Conservation (phyloP, 805 yeast species). For the Jamesozyma hellenica region DNA sequence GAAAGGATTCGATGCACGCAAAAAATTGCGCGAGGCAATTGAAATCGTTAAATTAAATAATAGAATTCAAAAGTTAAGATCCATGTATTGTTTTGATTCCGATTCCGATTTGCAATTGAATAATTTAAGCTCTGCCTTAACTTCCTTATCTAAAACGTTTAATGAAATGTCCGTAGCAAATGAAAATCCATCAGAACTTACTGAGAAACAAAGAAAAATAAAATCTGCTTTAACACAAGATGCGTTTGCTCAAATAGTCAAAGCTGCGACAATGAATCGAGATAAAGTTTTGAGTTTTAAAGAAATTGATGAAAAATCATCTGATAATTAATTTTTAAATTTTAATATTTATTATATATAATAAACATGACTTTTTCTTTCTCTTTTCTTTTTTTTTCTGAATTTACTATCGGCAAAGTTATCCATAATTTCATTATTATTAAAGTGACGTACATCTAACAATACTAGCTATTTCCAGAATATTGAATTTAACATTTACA, state of each 20-base stretch:
- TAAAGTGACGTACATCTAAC: too few species aligned
- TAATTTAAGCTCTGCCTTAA: conserved; percentile 7
- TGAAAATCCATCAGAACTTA: not conserved
- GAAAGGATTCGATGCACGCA: conserved; percentile 74
- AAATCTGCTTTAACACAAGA: conserved; percentile 36
- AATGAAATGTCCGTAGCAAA: conserved; percentile 5
- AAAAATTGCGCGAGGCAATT: conserved; percentile 74
- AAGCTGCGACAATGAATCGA: conserved; percentile 52
- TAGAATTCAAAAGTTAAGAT: conserved; percentile 59
- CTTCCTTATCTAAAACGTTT: conserved; percentile 8
- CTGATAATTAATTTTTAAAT: not conserved
- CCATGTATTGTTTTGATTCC: conserved; percentile 35
- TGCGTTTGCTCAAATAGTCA: conserved; percentile 61
- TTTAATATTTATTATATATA: not conserved
- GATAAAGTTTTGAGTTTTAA: conserved; percentile 28
- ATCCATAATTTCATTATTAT: too few species aligned
- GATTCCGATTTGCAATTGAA: conserved; percentile 23
- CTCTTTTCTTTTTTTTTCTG: too few species aligned
- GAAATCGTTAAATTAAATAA: conserved; percentile 75
- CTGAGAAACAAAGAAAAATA: conserved; percentile 8
- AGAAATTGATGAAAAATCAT: not conserved
- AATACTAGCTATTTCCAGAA: too few species aligned
- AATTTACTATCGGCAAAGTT: too few species aligned
- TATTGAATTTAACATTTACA: too few species aligned
- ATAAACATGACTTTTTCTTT: too few species aligned